These are phyloP conservation scores for Didymella pinodella DNA, from an alignment of 2,329 filamentous ascomycete species.

Conservation along the genomic window DNA sequence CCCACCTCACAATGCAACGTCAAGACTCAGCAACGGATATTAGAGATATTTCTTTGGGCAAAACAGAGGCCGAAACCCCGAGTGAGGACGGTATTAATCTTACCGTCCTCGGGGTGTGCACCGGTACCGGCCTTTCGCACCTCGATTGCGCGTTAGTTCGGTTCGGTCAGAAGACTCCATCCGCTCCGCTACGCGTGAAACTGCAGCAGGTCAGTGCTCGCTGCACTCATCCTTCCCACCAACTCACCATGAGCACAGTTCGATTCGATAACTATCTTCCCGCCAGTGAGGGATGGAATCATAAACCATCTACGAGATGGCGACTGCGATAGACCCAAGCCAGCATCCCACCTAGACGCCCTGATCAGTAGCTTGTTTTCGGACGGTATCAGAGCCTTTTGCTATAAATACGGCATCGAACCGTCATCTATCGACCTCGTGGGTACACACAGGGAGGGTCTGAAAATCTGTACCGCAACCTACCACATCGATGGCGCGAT, in stretches of 20 bases:
- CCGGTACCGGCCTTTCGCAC: slow-evolving; percentile 63
- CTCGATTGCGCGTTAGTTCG: slow-evolving; percentile 67
- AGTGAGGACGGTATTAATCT: slow-evolving; percentile 52
- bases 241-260: slow-evolving; percentile 50
- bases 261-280: slow-evolving; percentile 63
- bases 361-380: slow-evolving; percentile 66
- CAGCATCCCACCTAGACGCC: slow-evolving; percentile 65
- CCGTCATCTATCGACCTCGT: slow-evolving; percentile 61
- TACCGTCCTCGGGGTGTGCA: slow-evolving; percentile 64
- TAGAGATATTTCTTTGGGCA: slow-evolving; percentile 3
- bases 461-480: background rate
- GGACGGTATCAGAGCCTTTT: slow-evolving; percentile 61
- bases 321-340: slow-evolving; percentile 62
- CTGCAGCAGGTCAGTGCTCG: slow-evolving; percentile 51
- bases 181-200: slow-evolving; percentile 63
- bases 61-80: slow-evolving; percentile 10
- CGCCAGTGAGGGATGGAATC: slow-evolving; percentile 63
- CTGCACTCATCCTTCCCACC: background rate
- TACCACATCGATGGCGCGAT: slow-evolving; percentile 1
- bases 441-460: slow-evolving; percentile 65
- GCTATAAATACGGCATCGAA: slow-evolving; percentile 54
- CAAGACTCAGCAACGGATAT: slow-evolving; percentile 26
- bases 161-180: slow-evolving; percentile 62
- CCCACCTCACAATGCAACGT: slow-evolving; percentile 19
- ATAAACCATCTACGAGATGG: slow-evolving; percentile 63